These are phyloP conservation scores for Capsicum chinense DNA, from an alignment of 257 asterid genomes.

Conservation along the genomic window DNA sequence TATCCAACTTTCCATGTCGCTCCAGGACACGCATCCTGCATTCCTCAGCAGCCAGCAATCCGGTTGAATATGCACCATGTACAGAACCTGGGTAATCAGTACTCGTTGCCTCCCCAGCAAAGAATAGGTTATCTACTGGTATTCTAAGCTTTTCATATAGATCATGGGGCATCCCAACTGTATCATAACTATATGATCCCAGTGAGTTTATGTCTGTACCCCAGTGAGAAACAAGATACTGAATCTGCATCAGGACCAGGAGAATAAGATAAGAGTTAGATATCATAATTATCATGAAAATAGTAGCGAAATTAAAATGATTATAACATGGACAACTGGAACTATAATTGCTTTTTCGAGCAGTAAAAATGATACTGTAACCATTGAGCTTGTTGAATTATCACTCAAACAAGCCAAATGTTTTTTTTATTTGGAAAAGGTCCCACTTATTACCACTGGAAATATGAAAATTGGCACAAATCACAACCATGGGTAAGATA, in stretches of 20 bases:
- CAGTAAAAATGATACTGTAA: not conserved
- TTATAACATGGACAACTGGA: not conserved
- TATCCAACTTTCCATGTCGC: slow-evolving; percentile 76
- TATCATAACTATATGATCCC: slow-evolving; percentile 89
- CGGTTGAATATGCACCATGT: slow-evolving; percentile 90
- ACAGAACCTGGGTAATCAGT: slow-evolving; percentile 78
- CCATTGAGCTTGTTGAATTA: not conserved
- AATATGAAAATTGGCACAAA: not conserved
- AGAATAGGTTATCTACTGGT: slow-evolving; percentile 85
- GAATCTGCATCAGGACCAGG: slow-evolving; percentile 56
- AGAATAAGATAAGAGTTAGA: not conserved
- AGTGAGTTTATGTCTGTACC: slow-evolving; percentile 71
- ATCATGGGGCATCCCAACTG: slow-evolving; percentile 79
- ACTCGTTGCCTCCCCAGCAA: slow-evolving; percentile 95
- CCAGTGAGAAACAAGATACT: slow-evolving; percentile 86
- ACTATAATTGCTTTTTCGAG: not conserved
- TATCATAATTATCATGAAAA: not conserved
- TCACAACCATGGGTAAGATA: not conserved
- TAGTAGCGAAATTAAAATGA: not conserved
- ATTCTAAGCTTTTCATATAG: slow-evolving; percentile 75
- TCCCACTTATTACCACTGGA: not conserved
- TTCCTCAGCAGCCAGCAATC: slow-evolving; percentile 84
- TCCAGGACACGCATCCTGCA: slow-evolving; percentile 91
- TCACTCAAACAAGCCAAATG: not conserved
- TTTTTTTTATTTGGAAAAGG: not conserved